Percentiles rank a stretch among this genome's conserved stretches.
Conservation (phyloP, 257 asterid species). For the Plantago ovata region DNA sequence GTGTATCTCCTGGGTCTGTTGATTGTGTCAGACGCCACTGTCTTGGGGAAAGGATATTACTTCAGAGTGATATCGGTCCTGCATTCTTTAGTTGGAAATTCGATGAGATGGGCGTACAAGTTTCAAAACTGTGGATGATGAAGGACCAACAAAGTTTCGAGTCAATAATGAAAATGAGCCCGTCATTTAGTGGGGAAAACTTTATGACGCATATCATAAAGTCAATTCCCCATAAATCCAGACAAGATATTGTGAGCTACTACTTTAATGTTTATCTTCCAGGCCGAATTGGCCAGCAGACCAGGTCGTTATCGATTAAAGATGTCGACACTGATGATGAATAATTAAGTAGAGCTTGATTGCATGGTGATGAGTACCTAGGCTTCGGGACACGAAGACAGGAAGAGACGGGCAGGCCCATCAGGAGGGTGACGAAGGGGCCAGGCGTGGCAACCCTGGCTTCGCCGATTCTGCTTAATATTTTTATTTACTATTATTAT, state of each 20-base stretch:
- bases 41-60: slow-evolving; percentile 40
- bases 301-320: slow-evolving; percentile 31
- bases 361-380: too few species aligned
- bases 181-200: slow-evolving; percentile 32
- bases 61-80: slow-evolving; percentile 53
- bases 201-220: slow-evolving; percentile 54
- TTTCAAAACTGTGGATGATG: slow-evolving; percentile 48
- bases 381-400: slow-evolving; percentile 24
- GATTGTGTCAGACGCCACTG: slow-evolving; percentile 50
- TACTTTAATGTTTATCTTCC: slow-evolving; percentile 68
- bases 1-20: slow-evolving; percentile 36
- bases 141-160: slow-evolving; percentile 51
- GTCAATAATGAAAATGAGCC: slow-evolving; percentile 39
- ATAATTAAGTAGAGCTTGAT: slow-evolving; percentile 7
- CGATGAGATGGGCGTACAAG: slow-evolving; percentile 71
- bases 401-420: too few species aligned
- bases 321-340: slow-evolving; percentile 53
- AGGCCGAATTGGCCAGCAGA: slow-evolving; percentile 40
- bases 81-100: slow-evolving; percentile 66
- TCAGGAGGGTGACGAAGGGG: too few species aligned
- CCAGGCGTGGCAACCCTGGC: too few species aligned
- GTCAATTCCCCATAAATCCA: slow-evolving; percentile 36
- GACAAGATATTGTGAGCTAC: slow-evolving; percentile 40
- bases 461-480: too few species aligned
- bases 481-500: too few species aligned